Percentiles rank a stretch among this genome's conserved stretches.
Evolutionary conservation across 192 early-diverging fungal species (phyloP).

Genomic region (Coemansia sp.): DNA sequence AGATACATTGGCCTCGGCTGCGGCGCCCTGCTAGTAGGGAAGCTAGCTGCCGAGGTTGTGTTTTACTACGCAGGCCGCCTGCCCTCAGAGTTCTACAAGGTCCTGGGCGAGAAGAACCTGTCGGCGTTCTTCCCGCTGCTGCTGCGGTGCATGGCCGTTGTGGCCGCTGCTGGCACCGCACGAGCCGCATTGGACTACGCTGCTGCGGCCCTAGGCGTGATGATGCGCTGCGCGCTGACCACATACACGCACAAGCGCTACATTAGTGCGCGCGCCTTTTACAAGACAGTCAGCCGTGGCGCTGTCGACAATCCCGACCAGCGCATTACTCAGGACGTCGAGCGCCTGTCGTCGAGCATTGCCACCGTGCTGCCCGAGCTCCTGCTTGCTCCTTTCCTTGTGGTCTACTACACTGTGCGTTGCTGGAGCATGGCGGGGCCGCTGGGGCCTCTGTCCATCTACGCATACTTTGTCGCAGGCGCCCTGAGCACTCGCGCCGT

Average conservation of each 20-base stretch:
- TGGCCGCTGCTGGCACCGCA: constrained; percentile 63
- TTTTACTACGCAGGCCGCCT: constrained; percentile 74
- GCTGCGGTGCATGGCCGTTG: constrained; percentile 56
- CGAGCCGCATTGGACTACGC: constrained; percentile 65
- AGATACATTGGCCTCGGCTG: constrained; percentile 31
- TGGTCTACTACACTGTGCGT: constrained; percentile 79
- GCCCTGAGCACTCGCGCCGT: constrained; percentile 62
- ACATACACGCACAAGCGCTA: constrained; percentile 67
- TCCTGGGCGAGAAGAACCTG: constrained; percentile 68
- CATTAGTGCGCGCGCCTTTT: constrained; percentile 60
- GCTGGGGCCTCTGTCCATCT: constrained; percentile 72
- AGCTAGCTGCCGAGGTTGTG: constrained; percentile 34
- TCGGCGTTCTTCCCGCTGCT: constrained; percentile 65
- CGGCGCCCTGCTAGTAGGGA: constrained; percentile 21
- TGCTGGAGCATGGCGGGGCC: constrained; percentile 69
- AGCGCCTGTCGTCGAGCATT: constrained; percentile 63
- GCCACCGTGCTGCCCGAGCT: constrained; percentile 64
- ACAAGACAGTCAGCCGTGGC: constrained; percentile 60
- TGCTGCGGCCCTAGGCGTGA: constrained; percentile 66
- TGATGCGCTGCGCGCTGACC: constrained; percentile 65
- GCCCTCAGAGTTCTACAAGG: constrained; percentile 75
- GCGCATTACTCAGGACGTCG: constrained; percentile 89
- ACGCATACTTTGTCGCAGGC: constrained; percentile 71
- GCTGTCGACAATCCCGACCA: constrained; percentile 85
- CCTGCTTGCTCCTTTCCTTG: constrained; percentile 72